Conservation (phyloP, 345 rosid genomes). For the Linum trigynum region DNA sequence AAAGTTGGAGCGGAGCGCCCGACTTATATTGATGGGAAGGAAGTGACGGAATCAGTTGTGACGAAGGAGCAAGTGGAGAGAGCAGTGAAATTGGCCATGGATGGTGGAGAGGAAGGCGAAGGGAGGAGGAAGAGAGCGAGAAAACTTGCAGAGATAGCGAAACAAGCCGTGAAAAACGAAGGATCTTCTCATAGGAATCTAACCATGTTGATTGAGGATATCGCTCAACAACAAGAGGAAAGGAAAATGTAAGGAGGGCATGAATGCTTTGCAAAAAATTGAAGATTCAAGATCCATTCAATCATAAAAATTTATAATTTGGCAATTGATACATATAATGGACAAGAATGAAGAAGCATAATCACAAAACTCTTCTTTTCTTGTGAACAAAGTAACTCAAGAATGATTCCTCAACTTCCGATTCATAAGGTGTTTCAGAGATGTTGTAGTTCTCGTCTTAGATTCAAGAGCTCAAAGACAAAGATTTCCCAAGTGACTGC, state of each 20-base stretch:
- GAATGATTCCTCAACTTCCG: too few species aligned
- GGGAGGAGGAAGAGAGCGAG: constrained; percentile 23
- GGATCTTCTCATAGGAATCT: constrained; percentile 24
- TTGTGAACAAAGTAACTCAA: too few species aligned
- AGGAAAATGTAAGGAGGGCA: not conserved
- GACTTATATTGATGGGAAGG: constrained; percentile 15
- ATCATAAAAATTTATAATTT: too few species aligned
- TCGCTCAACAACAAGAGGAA: constrained; percentile 2
- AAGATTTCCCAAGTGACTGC: too few species aligned
- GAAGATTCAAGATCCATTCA: too few species aligned
- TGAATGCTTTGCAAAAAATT: not conserved
- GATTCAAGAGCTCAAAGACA: too few species aligned
- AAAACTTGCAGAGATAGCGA: constrained; percentile 15
- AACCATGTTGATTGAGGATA: constrained; percentile 17
- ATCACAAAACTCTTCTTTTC: too few species aligned
- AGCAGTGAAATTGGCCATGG: constrained; percentile 19
- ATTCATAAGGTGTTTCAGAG: too few species aligned
- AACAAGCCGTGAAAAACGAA: constrained; percentile 20
- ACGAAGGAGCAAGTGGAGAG: constrained; percentile 13
- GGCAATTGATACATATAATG: too few species aligned
- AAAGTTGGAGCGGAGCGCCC: constrained; percentile 27
- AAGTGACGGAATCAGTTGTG: constrained; percentile 2
- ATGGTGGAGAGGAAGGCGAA: constrained; percentile 14
- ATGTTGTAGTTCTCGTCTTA: too few species aligned
- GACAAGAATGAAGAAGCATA: too few species aligned